Evolutionary conservation across 257 asterid genomes (phyloP).

Genomic region (Scutellaria minor): DNA sequence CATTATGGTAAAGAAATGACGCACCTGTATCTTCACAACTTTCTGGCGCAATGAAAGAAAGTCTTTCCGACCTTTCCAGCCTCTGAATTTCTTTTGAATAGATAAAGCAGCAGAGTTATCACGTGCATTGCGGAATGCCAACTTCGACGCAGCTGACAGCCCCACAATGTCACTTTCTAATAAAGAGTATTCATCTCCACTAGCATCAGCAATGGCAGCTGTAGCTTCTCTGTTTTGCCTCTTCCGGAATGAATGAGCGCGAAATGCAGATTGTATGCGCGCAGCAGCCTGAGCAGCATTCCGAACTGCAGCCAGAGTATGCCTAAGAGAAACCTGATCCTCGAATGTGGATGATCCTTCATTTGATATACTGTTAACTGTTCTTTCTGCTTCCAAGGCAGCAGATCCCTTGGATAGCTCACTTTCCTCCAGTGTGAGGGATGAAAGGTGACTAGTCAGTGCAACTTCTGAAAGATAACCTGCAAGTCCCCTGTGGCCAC

Average conservation of each 20-base stretch:
- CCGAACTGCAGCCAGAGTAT: slow-evolving; percentile 81
- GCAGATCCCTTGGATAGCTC: slow-evolving; percentile 83
- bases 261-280: slow-evolving; percentile 94
- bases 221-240: slow-evolving; percentile 65
- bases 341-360: slow-evolving; percentile 46
- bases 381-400: slow-evolving; percentile 83
- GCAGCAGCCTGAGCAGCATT: slow-evolving; percentile 96
- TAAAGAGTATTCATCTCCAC: slow-evolving; percentile 56
- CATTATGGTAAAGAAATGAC: slow-evolving; percentile 18
- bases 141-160: slow-evolving; percentile 70
- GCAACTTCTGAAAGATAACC: slow-evolving; percentile 93
- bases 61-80: slow-evolving; percentile 90
- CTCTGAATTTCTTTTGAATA: slow-evolving; percentile 89
- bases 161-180: slow-evolving; percentile 53
- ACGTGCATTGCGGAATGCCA: slow-evolving; percentile 62
- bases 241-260: slow-evolving; percentile 89
- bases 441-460: slow-evolving; percentile 83
- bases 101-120: slow-evolving; percentile 86
- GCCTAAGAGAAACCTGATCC: slow-evolving; percentile 72
- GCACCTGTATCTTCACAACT: slow-evolving; percentile 96
- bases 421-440: slow-evolving; percentile 74
- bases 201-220: slow-evolving; percentile 33
- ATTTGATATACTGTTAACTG: slow-evolving; percentile 53
- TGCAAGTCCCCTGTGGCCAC: slow-evolving; percentile 89
- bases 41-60: slow-evolving; percentile 84